Conservation (phyloP, 495 filamentous ascomycete species). For the Stereocaulon alpinum region DNA sequence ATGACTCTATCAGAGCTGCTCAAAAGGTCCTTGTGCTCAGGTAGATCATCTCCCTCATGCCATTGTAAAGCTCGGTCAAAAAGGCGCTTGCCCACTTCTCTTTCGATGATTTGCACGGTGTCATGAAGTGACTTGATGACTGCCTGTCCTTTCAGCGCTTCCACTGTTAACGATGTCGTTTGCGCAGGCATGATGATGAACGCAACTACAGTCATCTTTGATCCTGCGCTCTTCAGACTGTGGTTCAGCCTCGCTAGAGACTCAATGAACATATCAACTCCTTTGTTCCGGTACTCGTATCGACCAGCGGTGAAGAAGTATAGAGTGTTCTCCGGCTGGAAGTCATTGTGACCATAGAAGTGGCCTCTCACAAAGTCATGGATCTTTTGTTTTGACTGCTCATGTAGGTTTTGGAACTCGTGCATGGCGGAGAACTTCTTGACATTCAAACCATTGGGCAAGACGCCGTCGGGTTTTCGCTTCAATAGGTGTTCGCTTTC, state of each 20-base stretch:
- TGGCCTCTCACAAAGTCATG: constrained; percentile 96
- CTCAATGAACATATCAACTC: constrained; percentile 99
- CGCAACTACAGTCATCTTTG: constrained; percentile 92
- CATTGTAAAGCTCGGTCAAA: constrained; percentile 88
- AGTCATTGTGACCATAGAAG: constrained; percentile 97
- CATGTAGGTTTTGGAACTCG: constrained; percentile 97
- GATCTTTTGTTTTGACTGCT: constrained; percentile 92
- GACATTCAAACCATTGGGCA: constrained; percentile 95
- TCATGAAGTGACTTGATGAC: constrained; percentile 93
- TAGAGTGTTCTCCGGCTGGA: constrained; percentile 91
- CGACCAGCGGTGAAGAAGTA: constrained; percentile 95
- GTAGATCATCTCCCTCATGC: constrained; percentile 87
- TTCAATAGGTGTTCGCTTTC: constrained; percentile 96
- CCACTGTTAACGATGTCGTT: constrained; percentile 90
- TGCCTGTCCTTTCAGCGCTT: constrained; percentile 91
- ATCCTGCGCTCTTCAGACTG: constrained; percentile 70
- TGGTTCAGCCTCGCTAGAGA: constrained; percentile 90
- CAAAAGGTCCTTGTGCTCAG: constrained; percentile 91
- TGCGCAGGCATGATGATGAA: constrained; percentile 99
- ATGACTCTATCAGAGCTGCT: constrained; percentile 87
- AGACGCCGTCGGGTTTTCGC: constrained; percentile 90
- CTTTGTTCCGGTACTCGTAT: constrained; percentile 97
- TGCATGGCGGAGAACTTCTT: constrained; percentile 98
- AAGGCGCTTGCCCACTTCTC: constrained; percentile 81
- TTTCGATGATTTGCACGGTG: constrained; percentile 81